phyloP scores from a whole-genome alignment of 2,329 filamentous ascomycete species.

The Beauveria medogensis region DNA sequence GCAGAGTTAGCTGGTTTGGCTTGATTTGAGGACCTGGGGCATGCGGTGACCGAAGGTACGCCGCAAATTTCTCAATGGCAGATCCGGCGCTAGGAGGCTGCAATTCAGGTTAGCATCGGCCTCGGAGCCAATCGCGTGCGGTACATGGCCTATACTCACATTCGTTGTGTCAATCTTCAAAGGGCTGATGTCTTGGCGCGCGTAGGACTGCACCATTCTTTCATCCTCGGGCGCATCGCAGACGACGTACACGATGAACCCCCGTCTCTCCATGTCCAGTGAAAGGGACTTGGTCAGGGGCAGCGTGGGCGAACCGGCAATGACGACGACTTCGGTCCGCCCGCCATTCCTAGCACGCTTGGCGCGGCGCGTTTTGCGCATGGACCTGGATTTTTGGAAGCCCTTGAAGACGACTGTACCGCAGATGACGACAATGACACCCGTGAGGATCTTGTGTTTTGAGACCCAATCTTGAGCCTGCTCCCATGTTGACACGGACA shows the following conservation, averaged over 20 bases:
- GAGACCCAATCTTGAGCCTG: slow-evolving; percentile 62
- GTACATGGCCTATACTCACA: slow-evolving; percentile 36
- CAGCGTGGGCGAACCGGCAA: slow-evolving; percentile 80
- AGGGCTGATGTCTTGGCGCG: slow-evolving; percentile 73
- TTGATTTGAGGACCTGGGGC: slow-evolving; percentile 68
- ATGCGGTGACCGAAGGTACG: slow-evolving; percentile 66
- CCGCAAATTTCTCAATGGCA: slow-evolving; percentile 63
- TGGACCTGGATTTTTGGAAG: slow-evolving; percentile 44
- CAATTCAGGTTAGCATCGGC: background rate
- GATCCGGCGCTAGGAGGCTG: slow-evolving; percentile 60
- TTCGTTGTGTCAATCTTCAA: slow-evolving; percentile 77
- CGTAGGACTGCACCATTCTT: slow-evolving; percentile 63
- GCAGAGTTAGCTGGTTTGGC: slow-evolving; percentile 66
- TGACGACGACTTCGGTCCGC: slow-evolving; percentile 75
- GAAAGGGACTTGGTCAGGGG: slow-evolving; percentile 77
- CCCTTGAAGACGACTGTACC: slow-evolving; percentile 53
- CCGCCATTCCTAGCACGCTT: slow-evolving; percentile 74
- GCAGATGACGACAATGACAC: slow-evolving; percentile 61
- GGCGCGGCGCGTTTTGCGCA: slow-evolving; percentile 64
- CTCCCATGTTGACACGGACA: slow-evolving; percentile 34
- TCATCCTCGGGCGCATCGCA: slow-evolving; percentile 83
- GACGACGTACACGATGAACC: slow-evolving; percentile 89
- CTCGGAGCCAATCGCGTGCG: background rate
- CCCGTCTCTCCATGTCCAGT: slow-evolving; percentile 79
- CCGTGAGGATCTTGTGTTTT: slow-evolving; percentile 64